Evolutionary conservation across 1,284 basidiomycete species (phyloP).

Genomic region (Rhodofomes roseus): DNA sequence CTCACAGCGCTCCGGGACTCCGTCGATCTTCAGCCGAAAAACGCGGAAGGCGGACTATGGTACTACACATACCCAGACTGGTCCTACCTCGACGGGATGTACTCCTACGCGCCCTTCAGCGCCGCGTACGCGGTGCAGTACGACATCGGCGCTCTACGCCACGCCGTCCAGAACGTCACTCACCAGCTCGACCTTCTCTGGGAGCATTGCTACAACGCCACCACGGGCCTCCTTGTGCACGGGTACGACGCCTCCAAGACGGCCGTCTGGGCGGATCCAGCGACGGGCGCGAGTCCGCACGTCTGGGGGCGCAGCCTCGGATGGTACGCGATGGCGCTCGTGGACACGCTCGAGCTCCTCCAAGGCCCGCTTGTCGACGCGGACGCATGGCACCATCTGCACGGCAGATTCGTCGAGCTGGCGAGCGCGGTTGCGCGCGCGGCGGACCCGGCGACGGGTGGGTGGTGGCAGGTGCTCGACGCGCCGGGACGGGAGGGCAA

Average conservation of each 20-base stretch:
- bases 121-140: background rate
- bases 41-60: background rate
- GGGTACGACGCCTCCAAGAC: background rate
- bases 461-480: background rate
- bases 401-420: background rate
- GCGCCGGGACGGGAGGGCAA: background rate
- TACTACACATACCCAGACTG: background rate
- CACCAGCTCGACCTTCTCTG: background rate
- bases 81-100: background rate
- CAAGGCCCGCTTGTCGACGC: background rate
- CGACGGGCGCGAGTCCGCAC: background rate
- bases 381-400: background rate
- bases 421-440: background rate
- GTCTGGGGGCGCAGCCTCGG: background rate
- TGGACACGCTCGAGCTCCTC: background rate
- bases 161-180: background rate
- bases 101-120: background rate
- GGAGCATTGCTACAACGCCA: background rate
- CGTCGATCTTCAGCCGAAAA: background rate
- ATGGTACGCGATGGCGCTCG: background rate
- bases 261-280: background rate
- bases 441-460: background rate
- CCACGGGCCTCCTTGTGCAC: background rate
- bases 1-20: background rate
- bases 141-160: background rate